Percentiles rank a stretch among this genome's conserved stretches.
These are phyloP conservation scores for Lasiodiplodia gonubiensis DNA, from an alignment of 2,329 filamentous ascomycete species.

Conservation along the genomic window DNA sequence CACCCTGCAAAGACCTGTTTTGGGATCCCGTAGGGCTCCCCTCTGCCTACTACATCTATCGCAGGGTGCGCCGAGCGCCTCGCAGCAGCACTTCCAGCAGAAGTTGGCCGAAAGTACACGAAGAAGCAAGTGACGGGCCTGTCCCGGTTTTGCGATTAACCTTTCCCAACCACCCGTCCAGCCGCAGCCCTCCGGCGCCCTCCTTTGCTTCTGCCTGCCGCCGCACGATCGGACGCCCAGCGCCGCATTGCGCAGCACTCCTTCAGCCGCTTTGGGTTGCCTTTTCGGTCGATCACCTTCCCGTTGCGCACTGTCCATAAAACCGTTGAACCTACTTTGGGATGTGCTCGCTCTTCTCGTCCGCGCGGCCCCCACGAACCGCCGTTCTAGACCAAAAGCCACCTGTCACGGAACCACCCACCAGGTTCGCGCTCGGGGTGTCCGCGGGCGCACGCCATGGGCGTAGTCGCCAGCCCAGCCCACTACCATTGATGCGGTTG, in stretches of 20 bases:
- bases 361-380: conserved; percentile 13
- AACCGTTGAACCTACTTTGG: conserved; percentile 24
- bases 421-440: conserved; percentile 6
- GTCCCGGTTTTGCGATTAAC: conserved; percentile 16
- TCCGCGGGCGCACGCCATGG: neutral
- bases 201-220: conserved; percentile 13
- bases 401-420: conserved; percentile 12
- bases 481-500: neutral
- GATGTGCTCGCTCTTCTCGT: conserved; percentile 1
- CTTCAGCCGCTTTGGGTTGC: neutral
- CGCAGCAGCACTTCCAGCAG: neutral
- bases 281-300: conserved; percentile 19
- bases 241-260: conserved; percentile 8
- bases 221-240: conserved; percentile 8
- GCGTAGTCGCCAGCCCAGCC: conserved; percentile 5
- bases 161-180: conserved; percentile 22
- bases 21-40: neutral
- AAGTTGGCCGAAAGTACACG: neutral
- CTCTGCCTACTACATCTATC: neutral
- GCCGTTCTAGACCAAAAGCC: conserved; percentile 21
- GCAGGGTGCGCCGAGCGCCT: neutral
- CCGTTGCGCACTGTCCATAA: conserved; percentile 19
- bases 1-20: neutral
- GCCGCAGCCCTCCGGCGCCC: conserved; percentile 22
- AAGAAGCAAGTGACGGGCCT: neutral